A percentile compares a stretch with the other conserved stretches of the same genome.
Evolutionary conservation across 176 grass and related monocot species (phyloP).

Genomic region (Urochloa ruziziensis): DNA sequence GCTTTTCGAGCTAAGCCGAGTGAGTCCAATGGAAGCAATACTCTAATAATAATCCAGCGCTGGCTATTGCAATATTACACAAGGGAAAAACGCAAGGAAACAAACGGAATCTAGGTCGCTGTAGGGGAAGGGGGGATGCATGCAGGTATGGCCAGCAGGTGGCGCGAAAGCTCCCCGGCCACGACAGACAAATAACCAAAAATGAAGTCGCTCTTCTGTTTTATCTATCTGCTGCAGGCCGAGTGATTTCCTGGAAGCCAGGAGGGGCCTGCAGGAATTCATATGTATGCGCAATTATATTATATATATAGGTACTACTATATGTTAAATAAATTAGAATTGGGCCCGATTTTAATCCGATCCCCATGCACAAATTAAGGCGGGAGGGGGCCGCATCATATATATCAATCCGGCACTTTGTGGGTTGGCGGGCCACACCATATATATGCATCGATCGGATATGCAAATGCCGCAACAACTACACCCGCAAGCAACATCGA

Average conservation of each 20-base stretch:
- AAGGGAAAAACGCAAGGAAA: background rate
- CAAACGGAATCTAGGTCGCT: background rate
- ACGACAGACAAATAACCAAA: background rate
- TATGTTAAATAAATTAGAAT: background rate
- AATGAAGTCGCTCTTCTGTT: background rate
- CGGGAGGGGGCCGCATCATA: background rate
- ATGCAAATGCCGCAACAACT: background rate
- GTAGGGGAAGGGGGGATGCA: background rate
- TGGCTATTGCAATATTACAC: background rate
- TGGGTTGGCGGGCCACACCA: background rate
- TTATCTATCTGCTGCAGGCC: background rate
- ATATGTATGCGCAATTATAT: background rate
- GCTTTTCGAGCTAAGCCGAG: background rate
- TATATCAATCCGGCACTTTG: no score
- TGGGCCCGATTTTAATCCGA: background rate
- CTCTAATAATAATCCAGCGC: background rate
- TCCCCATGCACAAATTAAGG: background rate
- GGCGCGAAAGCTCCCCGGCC: background rate
- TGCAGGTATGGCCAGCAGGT: background rate
- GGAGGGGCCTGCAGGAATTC: background rate
- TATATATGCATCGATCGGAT: no score
- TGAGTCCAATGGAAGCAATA: background rate
- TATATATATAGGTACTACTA: background rate
- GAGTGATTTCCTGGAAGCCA: background rate
- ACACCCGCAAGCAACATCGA: background rate